Conservation (phyloP, 345 rosid species). For the Murraya koenigii region DNA sequence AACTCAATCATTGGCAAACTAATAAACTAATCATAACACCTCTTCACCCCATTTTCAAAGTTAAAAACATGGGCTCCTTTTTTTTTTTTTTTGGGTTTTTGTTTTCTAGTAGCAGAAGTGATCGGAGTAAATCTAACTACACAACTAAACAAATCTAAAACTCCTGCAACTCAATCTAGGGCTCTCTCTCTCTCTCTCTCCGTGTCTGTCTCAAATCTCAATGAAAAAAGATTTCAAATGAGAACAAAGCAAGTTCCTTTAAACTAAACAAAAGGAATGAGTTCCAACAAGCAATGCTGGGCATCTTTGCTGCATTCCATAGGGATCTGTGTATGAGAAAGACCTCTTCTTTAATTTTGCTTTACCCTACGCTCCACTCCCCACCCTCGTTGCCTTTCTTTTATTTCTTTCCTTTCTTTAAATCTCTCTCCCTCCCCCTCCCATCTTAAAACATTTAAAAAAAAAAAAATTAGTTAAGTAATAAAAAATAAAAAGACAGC, state of each 20-base stretch:
- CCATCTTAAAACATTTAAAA: constrained; percentile 8
- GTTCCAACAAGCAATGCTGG: constrained; percentile 57
- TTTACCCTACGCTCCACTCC: constrained; percentile 34
- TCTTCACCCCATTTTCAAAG: constrained; percentile 19
- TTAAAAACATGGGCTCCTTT: neutral
- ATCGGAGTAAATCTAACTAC: constrained; percentile 39
- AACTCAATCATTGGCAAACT: constrained; percentile 68
- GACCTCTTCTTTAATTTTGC: constrained; percentile 55
- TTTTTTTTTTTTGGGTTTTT: constrained; percentile 1
- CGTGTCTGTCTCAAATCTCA: neutral
- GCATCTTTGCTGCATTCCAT: constrained; percentile 70
- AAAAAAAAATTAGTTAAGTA: neutral
- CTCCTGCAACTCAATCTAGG: constrained; percentile 44
- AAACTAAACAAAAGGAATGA: constrained; percentile 70
- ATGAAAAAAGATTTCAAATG: constrained; percentile 39
- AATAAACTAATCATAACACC: constrained; percentile 33
- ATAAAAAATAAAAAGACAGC: neutral
- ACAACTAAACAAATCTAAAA: constrained; percentile 30
- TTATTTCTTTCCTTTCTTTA: constrained; percentile 2
- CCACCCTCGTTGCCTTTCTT: neutral
- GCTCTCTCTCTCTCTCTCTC: constrained; percentile 6
- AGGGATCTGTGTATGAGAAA: constrained; percentile 97
- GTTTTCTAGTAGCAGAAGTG: constrained; percentile 27
- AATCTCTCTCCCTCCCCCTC: neutral
- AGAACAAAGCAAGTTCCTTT: constrained; percentile 60